Percentiles rank a stretch among this genome's conserved stretches.
Evolutionary conservation across 2,329 filamentous ascomycete species (phyloP).

Genomic region (Ascomycota sp.): DNA sequence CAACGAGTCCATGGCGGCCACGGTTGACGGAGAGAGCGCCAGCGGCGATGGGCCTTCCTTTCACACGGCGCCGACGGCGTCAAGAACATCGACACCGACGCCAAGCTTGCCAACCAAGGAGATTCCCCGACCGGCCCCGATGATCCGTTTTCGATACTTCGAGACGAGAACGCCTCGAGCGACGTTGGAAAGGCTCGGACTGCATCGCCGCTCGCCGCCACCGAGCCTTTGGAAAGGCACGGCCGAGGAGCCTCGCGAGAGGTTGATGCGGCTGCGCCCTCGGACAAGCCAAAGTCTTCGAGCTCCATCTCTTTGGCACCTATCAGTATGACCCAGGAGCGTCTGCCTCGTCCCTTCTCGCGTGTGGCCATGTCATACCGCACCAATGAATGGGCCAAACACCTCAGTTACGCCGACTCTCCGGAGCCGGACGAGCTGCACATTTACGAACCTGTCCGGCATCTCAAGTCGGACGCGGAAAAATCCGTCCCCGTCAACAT

Average conservation of each 20-base stretch:
- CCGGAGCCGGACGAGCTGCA: conserved; percentile 45
- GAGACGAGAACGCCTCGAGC: background rate
- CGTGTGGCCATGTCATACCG: conserved; percentile 64
- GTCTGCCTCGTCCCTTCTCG: conserved; percentile 51
- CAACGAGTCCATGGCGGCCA: conserved; percentile 33
- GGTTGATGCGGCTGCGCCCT: conserved; percentile 4
- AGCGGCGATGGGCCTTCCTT: conserved; percentile 15
- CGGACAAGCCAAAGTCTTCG: conserved; percentile 18
- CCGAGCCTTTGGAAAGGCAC: background rate
- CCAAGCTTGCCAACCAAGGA: conserved; percentile 12
- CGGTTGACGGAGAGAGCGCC: conserved; percentile 31
- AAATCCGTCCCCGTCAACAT: conserved; percentile 40
- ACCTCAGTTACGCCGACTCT: conserved; percentile 55
- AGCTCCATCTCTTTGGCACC: conserved; percentile 21
- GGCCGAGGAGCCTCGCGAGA: conserved; percentile 1
- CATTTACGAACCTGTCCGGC: conserved; percentile 15
- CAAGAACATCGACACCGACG: conserved; percentile 18
- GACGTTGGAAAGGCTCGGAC: background rate
- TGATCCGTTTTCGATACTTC: background rate
- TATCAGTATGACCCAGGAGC: conserved; percentile 33
- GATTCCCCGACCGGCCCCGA: background rate
- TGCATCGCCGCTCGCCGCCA: background rate
- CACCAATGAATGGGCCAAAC: conserved; percentile 93
- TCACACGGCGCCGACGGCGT: conserved; percentile 5
- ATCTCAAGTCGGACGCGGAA: conserved; percentile 18